These are phyloP conservation scores for Rubia yunnanensis DNA, from an alignment of 257 asterid genomes.

Conservation along the genomic window DNA sequence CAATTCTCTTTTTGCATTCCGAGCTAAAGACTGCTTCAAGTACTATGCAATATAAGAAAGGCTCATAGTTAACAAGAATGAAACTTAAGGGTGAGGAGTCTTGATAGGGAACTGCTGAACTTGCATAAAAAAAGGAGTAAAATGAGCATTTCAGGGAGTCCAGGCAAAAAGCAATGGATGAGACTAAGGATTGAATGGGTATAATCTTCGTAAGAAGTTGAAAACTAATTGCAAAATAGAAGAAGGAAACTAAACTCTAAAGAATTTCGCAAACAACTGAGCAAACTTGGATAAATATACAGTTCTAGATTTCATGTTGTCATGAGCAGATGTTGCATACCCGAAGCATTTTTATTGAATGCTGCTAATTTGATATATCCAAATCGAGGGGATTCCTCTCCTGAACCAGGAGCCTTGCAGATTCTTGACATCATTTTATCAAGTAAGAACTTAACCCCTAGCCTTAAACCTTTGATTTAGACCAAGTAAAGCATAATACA, in stretches of 20 bases:
- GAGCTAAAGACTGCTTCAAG: background rate
- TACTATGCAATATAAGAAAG: background rate
- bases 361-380: conserved; percentile 90
- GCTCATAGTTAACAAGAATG: background rate
- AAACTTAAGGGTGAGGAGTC: background rate
- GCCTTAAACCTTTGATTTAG: background rate
- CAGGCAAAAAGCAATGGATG: too few relatives aligned
- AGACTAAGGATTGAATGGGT: background rate
- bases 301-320: background rate
- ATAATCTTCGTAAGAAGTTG: background rate
- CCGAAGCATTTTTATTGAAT: conserved; percentile 94
- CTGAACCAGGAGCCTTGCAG: conserved; percentile 56
- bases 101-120: background rate
- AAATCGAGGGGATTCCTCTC: conserved; percentile 50
- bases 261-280: background rate
- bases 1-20: background rate
- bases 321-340: conserved; percentile 23
- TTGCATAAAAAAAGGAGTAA: background rate
- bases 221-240: background rate
- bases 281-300: background rate
- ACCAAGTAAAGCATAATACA: background rate
- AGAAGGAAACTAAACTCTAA: background rate
- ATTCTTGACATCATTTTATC: conserved; percentile 35
- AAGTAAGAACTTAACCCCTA: conserved; percentile 9
- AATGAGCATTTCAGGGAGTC: too few relatives aligned